Conservation (phyloP, 345 rosid genomes). For the Moricandia moricandioides region DNA sequence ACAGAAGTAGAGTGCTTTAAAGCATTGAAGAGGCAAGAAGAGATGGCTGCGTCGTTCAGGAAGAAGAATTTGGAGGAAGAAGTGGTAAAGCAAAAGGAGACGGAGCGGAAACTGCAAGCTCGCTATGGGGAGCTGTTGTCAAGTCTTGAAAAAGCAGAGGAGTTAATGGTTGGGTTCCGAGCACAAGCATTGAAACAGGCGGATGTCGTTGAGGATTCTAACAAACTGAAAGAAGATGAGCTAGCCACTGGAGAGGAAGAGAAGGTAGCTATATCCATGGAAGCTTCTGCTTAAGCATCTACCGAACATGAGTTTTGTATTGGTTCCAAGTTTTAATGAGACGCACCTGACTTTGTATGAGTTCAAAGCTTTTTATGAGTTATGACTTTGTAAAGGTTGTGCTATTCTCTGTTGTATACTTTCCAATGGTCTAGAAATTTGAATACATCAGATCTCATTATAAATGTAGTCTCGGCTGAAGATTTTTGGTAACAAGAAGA, state of each 20-base stretch:
- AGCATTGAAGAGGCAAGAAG: constrained; percentile 93
- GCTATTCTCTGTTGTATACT: constrained; percentile 5
- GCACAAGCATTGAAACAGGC: constrained; percentile 54
- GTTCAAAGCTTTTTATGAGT: constrained; percentile 8
- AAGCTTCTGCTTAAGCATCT: constrained; percentile 25
- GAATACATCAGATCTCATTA: background rate
- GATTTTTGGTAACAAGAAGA: too few species aligned
- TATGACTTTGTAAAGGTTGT: constrained; percentile 28
- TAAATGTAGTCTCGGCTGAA: too few species aligned
- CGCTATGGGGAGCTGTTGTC: constrained; percentile 63
- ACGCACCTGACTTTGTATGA: constrained; percentile 24
- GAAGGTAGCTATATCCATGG: constrained; percentile 30
- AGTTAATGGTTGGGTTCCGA: constrained; percentile 44
- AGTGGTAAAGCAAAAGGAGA: constrained; percentile 88
- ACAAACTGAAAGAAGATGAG: constrained; percentile 26
- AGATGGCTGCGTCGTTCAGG: constrained; percentile 78
- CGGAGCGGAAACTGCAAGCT: constrained; percentile 65
- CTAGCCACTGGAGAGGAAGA: constrained; percentile 28
- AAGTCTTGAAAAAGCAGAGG: constrained; percentile 59
- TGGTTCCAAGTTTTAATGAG: constrained; percentile 23
- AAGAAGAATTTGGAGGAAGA: constrained; percentile 78
- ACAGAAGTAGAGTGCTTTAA: constrained; percentile 91
- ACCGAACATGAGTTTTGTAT: constrained; percentile 28
- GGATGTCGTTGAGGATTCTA: constrained; percentile 33
- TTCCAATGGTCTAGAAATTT: constrained; percentile 19